These are phyloP conservation scores for Coemansia sp. DNA, from an alignment of 192 early-diverging fungal species.

Conservation along the genomic window DNA sequence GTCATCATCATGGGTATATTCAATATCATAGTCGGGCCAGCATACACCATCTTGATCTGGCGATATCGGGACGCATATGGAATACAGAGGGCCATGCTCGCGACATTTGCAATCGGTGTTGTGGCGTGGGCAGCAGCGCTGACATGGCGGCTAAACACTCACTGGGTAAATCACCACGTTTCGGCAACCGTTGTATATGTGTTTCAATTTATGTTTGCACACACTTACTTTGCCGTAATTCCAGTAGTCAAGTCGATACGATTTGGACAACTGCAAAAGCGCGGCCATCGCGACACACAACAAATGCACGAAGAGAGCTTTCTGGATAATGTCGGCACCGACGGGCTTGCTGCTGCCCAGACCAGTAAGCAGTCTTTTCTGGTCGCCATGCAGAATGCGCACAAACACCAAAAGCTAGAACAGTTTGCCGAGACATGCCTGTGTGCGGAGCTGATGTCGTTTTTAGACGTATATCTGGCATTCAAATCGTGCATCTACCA, in stretches of 20 bases:
- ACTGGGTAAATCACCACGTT: constrained; percentile 6
- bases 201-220: constrained; percentile 16
- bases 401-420: constrained; percentile 17
- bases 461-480: constrained; percentile 38
- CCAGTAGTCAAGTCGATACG: constrained; percentile 22
- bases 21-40: constrained; percentile 16
- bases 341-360: neutral
- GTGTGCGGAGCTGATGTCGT: constrained; percentile 33
- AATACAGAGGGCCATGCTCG: constrained; percentile 17
- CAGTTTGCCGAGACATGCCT: constrained; percentile 28
- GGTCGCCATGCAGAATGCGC: constrained; percentile 11
- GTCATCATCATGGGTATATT: constrained; percentile 13
- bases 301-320: neutral
- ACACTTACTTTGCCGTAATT: constrained; percentile 14
- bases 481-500: constrained; percentile 23
- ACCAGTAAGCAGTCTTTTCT: constrained; percentile 17
- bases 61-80: constrained; percentile 33
- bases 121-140: constrained; percentile 15
- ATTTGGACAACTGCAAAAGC: constrained; percentile 6
- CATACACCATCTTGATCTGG: constrained; percentile 22
- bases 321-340: neutral
- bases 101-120: constrained; percentile 12
- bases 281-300: neutral
- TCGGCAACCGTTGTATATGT: constrained; percentile 16
- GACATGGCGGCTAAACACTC: constrained; percentile 20